Evolutionary conservation across 169 alveolate species (phyloP).

Genomic region (Eimeria necatrix): DNA sequence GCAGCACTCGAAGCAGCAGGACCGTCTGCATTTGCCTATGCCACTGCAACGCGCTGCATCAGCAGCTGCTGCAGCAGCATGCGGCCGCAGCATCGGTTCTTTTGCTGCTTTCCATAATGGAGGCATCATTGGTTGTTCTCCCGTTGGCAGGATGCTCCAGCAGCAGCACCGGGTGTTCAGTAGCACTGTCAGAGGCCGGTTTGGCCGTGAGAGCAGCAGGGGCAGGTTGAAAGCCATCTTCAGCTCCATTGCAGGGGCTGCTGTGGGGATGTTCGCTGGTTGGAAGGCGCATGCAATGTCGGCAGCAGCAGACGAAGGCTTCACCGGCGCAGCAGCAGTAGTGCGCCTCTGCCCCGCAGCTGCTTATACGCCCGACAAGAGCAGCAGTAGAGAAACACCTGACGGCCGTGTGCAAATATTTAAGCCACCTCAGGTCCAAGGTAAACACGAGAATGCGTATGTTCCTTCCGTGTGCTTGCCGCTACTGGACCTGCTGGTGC

Average conservation of each 20-base stretch:
- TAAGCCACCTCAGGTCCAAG: conserved; percentile 35
- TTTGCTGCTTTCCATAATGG: background rate
- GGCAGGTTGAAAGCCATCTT: conserved; percentile 9
- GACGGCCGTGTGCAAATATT: background rate
- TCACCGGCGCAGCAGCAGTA: conserved; percentile 32
- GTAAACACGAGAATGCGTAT: background rate
- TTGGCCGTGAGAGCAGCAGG: conserved; percentile 12
- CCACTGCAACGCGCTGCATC: background rate
- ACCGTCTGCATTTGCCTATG: background rate
- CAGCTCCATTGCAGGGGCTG: conserved; percentile 14
- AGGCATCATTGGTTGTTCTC: background rate
- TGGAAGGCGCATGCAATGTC: conserved; percentile 48
- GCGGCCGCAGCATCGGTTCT: background rate
- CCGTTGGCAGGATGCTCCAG: background rate
- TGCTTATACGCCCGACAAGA: background rate
- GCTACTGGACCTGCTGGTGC: background rate
- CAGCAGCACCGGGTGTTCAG: conserved; percentile 25
- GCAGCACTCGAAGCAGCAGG: conserved; percentile 17
- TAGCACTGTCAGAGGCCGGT: background rate
- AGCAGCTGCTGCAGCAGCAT: conserved; percentile 31
- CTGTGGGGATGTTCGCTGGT: background rate
- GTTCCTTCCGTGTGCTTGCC: no score
- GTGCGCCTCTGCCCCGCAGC: conserved; percentile 56
- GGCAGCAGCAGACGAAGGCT: conserved; percentile 44
- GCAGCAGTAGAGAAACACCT: conserved; percentile 46